These are phyloP conservation scores for Hypoxylon rubiginosum DNA, from an alignment of 2,329 filamentous ascomycete species.

Conservation along the genomic window DNA sequence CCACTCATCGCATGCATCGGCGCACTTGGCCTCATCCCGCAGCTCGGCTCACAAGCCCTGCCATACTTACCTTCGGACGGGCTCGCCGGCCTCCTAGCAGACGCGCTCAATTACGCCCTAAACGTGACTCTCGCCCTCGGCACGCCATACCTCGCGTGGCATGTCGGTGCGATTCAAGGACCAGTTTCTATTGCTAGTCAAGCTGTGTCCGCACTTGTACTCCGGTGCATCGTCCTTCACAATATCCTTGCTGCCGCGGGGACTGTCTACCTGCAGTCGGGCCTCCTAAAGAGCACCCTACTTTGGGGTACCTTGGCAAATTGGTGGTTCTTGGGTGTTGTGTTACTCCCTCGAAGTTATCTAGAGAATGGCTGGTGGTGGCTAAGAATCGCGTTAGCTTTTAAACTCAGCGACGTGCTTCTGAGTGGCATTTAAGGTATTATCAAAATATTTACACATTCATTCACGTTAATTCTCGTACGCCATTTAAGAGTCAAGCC, in stretches of 20 bases:
- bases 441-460: not conserved
- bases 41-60: not conserved
- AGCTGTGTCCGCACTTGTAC: not conserved
- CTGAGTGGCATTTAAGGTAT: not conserved
- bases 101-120: not conserved
- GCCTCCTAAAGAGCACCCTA: not conserved
- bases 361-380: not conserved
- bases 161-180: not conserved
- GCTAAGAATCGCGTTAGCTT: not conserved
- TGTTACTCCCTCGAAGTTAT: not conserved
- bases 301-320: not conserved
- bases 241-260: not conserved
- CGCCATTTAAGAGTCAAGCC: not conserved
- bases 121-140: not conserved
- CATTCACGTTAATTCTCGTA: not conserved
- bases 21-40: not conserved
- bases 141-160: constrained; percentile 1
- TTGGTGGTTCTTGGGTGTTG: not conserved
- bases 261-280: not conserved
- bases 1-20: not conserved
- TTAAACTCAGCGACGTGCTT: not conserved
- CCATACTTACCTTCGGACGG: not conserved
- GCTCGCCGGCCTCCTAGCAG: not conserved
- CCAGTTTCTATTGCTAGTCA: not conserved
- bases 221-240: not conserved